These are phyloP conservation scores for Chalciporus pseudorubinellus DNA, from an alignment of 768 basidiomycete genomes.

Conservation along the genomic window DNA sequence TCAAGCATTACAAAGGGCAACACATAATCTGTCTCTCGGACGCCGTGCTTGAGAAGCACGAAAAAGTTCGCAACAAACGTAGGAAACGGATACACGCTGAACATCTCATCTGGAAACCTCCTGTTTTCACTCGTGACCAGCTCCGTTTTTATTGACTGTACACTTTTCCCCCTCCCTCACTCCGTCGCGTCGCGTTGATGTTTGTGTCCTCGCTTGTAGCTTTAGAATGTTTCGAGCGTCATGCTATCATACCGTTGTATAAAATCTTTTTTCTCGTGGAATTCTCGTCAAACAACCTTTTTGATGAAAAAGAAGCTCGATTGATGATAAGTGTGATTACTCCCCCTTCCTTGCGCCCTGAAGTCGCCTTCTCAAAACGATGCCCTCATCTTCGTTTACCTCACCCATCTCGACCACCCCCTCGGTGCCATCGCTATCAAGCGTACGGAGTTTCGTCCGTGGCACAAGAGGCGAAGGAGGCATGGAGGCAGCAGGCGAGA, in stretches of 20 bases:
- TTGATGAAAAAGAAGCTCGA: background rate
- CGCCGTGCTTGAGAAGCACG: conserved; percentile 85
- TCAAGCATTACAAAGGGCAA: conserved; percentile 94
- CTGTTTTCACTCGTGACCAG: conserved; percentile 87
- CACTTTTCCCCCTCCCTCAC: background rate
- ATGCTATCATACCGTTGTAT: conserved; percentile 12
- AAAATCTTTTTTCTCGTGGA: conserved; percentile 4
- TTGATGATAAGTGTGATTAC: too few relatives aligned
- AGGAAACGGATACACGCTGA: conserved; percentile 77
- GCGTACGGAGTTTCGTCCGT: conserved; percentile 31
- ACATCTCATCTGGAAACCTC: conserved; percentile 90
- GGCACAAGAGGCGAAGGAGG: conserved; percentile 63
- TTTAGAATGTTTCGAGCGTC: conserved; percentile 10
- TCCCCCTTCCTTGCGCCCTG: conserved; percentile 5
- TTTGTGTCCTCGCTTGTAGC: background rate
- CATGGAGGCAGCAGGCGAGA: conserved; percentile 67
- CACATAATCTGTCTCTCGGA: conserved; percentile 93
- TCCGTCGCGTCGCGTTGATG: background rate
- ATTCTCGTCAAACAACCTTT: background rate
- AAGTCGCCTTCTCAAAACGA: conserved; percentile 21
- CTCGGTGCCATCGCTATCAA: conserved; percentile 6
- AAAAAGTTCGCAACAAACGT: conserved; percentile 77
- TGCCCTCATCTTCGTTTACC: conserved; percentile 9
- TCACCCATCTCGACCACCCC: conserved; percentile 10
- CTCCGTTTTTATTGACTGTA: conserved; percentile 57